Evolutionary conservation across 164 flowering plant genomes (phyloP), one percentile per base, ranked within the genome.

Genomic region (Dillenia suffruticosa): DNA sequence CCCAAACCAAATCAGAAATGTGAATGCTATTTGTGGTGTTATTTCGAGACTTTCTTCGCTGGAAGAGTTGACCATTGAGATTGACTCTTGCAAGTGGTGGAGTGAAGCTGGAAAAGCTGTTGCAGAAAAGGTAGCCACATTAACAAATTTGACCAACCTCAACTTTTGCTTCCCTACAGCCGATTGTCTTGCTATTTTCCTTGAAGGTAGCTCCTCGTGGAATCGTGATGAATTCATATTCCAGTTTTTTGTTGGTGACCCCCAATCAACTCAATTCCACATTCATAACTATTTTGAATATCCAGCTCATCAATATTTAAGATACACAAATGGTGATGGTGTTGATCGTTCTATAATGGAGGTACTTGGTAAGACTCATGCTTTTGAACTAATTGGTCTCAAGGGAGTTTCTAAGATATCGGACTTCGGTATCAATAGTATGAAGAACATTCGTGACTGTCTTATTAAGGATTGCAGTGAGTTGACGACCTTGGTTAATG

Each of bases 41-140:
- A 47, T 63, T 44, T 43, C 65, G 9, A 24, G 16, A 40, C 65
- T 66, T 44, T 43, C 9, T 56, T 2, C 1, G 9, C 47, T 70
- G 58, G 70, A 74, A 60, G 71, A 64, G 49, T 50, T 74, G 54
- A 45, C 15, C 15, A 58, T 74, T 44, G 67, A 64, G 52, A 67
- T 57, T 8, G 44, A 59, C 5, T 12, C 19, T 24, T 0, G 9
- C 40, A 12, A 19, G 1, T 10, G 49, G 2, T 57, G 57, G 51
- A 43, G 44, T 49, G 4, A 46, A 40, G 48, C 54, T 24, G 66
- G 47, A 12, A 14, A 58, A n/a, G 51, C 7, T 2, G 54, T 74
- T 5, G 46, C 22, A 2, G 15, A 46, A 47, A 59, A 67, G 24
- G 61, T 61, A 6, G 72, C 62, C 6, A 22, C 17, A n/a, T 43